phyloP scores from a whole-genome alignment of 768 basidiomycete genomes.

The Russula abietina region DNA sequence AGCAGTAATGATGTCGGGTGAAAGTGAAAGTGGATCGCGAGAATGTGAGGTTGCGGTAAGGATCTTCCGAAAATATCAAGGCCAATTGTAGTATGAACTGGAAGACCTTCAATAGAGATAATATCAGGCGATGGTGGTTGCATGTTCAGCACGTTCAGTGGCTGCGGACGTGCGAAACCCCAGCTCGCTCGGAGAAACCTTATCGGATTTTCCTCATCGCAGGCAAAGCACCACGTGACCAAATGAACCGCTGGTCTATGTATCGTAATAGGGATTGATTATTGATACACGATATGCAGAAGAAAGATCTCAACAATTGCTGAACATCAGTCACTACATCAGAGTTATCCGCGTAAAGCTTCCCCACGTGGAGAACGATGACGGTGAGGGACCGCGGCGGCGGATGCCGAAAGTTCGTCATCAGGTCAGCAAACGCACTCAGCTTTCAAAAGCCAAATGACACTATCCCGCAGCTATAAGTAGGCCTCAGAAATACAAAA shows the following conservation, averaged over 20 bases:
- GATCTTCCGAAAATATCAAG: neutral
- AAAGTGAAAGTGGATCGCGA: slow-evolving; percentile 19
- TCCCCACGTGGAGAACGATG: too few species aligned
- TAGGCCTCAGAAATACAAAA: neutral
- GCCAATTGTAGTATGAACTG: slow-evolving; percentile 7
- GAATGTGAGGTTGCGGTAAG: slow-evolving; percentile 2
- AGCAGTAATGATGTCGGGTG: slow-evolving; percentile 14
- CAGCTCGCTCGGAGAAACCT: too few species aligned
- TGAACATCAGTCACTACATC: too few species aligned
- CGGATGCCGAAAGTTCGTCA: neutral
- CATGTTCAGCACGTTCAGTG: neutral
- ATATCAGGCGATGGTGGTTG: slow-evolving; percentile 15
- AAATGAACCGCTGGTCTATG: too few species aligned
- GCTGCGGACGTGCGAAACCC: neutral
- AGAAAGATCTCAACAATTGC: too few species aligned
- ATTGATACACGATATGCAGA: too few species aligned
- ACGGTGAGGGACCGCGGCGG: too few species aligned
- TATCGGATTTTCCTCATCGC: too few species aligned
- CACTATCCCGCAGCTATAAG: neutral
- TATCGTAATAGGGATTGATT: too few species aligned
- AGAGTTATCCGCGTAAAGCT: too few species aligned
- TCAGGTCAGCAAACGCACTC: neutral
- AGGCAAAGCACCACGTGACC: too few species aligned
- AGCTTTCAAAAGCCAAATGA: neutral
- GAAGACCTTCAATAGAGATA: slow-evolving; percentile 14